Conservation (phyloP, 1,284 basidiomycete species). For the Rhodotorula sp. region DNA sequence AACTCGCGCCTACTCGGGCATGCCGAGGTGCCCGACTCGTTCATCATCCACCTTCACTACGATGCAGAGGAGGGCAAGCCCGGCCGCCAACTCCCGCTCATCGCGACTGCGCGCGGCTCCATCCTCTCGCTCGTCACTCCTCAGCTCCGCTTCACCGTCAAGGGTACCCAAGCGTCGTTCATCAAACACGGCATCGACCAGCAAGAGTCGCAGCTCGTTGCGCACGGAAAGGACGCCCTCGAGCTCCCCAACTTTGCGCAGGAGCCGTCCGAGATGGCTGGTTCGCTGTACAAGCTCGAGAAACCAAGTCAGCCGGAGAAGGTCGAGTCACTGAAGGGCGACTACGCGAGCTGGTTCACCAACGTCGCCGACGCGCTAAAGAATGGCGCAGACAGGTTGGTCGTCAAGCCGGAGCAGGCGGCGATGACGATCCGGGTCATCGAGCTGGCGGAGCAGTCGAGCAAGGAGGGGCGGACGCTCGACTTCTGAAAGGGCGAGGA, state of each 20-base stretch:
- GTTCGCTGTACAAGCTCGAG: constrained; percentile 33
- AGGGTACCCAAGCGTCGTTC: constrained; percentile 62
- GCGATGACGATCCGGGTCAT: constrained; percentile 69
- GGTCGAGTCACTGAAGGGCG: neutral
- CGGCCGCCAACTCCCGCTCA: constrained; percentile 59
- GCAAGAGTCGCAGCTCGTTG: constrained; percentile 63
- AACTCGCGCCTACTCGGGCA: constrained; percentile 66
- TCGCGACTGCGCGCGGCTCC: constrained; percentile 66
- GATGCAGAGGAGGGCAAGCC: constrained; percentile 53
- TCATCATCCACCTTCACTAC: constrained; percentile 58
- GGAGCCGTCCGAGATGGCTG: constrained; percentile 56
- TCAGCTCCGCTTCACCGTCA: constrained; percentile 65
- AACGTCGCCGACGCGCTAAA: constrained; percentile 56
- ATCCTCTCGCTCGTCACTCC: constrained; percentile 63
- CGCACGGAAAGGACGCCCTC: constrained; percentile 45
- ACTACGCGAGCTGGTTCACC: constrained; percentile 33
- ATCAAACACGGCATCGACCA: constrained; percentile 73
- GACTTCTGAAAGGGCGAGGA: constrained; percentile 41
- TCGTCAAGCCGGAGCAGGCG: constrained; percentile 69
- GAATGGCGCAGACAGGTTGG: constrained; percentile 55
- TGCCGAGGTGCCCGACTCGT: constrained; percentile 64
- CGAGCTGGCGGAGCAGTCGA: constrained; percentile 66
- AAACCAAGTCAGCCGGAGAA: neutral
- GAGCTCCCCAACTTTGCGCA: constrained; percentile 56
- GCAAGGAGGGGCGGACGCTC: constrained; percentile 60